phyloP scores from a whole-genome alignment of 352 stramenopile species.

The Phytophthora hibernalis region DNA sequence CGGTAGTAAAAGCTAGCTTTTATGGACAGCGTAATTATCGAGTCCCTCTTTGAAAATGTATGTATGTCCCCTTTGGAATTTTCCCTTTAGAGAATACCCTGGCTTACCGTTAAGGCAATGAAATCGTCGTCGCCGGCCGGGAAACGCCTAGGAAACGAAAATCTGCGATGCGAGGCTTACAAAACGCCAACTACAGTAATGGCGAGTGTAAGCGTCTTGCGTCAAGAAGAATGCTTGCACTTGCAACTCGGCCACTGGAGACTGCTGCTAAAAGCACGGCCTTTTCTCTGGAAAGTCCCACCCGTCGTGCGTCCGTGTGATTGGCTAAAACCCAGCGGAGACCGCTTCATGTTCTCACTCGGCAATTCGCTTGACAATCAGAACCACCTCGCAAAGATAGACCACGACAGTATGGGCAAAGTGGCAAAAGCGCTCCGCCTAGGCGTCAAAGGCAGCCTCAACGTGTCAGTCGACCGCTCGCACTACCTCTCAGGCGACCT shows the following conservation, averaged over 20 bases:
- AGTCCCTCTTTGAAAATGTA: no score
- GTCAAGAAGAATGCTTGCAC: not conserved
- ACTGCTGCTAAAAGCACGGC: not conserved
- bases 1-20: no score
- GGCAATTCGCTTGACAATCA: slow-evolving; percentile 27
- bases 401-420: slow-evolving; percentile 33
- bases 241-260: no score
- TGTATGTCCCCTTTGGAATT: no score
- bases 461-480: slow-evolving; percentile 29
- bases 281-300: slow-evolving; percentile 23
- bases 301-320: slow-evolving; percentile 7
- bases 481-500: slow-evolving; percentile 40
- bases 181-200: not conserved
- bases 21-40: no score
- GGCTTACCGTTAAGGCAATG: no score
- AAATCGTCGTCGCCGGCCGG: no score
- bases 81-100: no score
- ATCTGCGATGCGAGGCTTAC: not conserved
- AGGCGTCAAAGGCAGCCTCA: slow-evolving; percentile 39
- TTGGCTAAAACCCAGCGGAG: slow-evolving; percentile 18
- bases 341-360: slow-evolving; percentile 31
- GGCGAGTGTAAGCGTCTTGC: not conserved
- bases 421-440: slow-evolving; percentile 39
- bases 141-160: no score
- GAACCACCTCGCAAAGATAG: not conserved